phyloP scores from a whole-genome alignment of 2,329 filamentous ascomycete species.

The Canariomyces notabilis region DNA sequence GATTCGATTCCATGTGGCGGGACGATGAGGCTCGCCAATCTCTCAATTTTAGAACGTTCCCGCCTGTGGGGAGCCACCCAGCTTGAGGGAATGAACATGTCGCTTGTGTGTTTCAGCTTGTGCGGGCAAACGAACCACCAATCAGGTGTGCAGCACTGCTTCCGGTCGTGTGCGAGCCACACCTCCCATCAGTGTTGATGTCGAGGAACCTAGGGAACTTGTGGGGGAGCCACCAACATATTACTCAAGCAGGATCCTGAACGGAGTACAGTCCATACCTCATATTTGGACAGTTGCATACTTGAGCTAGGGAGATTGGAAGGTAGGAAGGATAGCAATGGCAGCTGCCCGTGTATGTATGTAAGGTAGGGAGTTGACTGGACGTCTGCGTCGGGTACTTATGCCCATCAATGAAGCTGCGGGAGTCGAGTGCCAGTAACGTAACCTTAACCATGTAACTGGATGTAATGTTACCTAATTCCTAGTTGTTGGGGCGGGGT shows the following conservation, averaged over 20 bases:
- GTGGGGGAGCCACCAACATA: background rate
- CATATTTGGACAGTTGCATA: too few species aligned
- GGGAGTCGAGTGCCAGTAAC: too few species aligned
- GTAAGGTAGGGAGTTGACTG: too few species aligned
- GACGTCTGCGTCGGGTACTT: too few species aligned
- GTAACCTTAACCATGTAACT: too few species aligned
- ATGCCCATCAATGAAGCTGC: too few species aligned
- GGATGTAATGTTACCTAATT: background rate
- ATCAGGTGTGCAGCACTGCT: background rate
- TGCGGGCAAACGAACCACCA: background rate
- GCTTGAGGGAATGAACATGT: background rate
- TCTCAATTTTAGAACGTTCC: background rate
- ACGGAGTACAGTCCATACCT: too few species aligned
- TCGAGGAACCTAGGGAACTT: background rate
- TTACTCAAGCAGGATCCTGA: background rate
- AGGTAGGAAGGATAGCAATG: too few species aligned
- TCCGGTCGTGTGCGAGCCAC: background rate
- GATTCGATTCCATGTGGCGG: background rate
- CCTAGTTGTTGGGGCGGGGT: slow-evolving; percentile 8
- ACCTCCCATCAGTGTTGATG: background rate
- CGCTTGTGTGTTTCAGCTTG: background rate
- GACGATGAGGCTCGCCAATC: background rate
- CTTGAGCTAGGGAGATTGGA: too few species aligned
- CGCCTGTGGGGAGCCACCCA: background rate
- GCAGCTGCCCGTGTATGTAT: too few species aligned